Evolutionary conservation across 2,329 filamentous ascomycete genomes (phyloP).

Genomic region (Fusarium buxicola): DNA sequence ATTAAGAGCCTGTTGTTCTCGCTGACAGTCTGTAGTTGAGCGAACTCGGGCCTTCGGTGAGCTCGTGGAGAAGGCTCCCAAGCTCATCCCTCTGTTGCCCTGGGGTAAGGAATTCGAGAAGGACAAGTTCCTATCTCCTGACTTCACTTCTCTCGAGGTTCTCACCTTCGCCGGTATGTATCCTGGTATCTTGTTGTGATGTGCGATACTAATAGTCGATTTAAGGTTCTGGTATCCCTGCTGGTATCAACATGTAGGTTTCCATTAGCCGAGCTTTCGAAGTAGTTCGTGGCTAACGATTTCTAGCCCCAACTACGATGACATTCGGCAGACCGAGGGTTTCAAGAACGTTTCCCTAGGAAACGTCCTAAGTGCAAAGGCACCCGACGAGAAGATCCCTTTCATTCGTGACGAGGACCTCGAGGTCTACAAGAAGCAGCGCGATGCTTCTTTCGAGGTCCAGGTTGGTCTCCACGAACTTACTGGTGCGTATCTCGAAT

Average conservation of each 20-base stretch:
- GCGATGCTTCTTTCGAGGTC: slow-evolving; percentile 90
- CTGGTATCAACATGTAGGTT: slow-evolving; percentile 71
- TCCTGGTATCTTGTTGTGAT: not conserved
- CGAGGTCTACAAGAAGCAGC: slow-evolving; percentile 81
- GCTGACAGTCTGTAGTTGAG: slow-evolving; percentile 64
- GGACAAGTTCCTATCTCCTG: slow-evolving; percentile 92
- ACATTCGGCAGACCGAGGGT: slow-evolving; percentile 83
- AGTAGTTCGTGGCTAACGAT: slow-evolving; percentile 22
- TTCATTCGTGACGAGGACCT: slow-evolving; percentile 87
- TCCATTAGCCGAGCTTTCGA: not conserved
- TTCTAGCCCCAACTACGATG: slow-evolving; percentile 72
- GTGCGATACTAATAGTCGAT: slow-evolving; percentile 48
- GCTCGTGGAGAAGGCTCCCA: slow-evolving; percentile 83
- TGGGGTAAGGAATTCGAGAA: slow-evolving; percentile 94
- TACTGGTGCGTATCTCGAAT: slow-evolving; percentile 54
- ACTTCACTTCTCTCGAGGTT: slow-evolving; percentile 95
- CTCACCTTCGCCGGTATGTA: slow-evolving; percentile 72
- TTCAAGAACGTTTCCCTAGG: slow-evolving; percentile 96
- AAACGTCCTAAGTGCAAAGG: slow-evolving; percentile 91
- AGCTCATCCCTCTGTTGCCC: slow-evolving; percentile 88
- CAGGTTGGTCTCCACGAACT: slow-evolving; percentile 96
- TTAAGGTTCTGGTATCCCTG: slow-evolving; percentile 71
- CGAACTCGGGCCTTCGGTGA: slow-evolving; percentile 88
- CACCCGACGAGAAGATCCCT: slow-evolving; percentile 90
- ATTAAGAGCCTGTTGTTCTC: not conserved